Evolutionary conservation across 163 green algal genomes (phyloP).

Genomic region (Volvox carteri): DNA sequence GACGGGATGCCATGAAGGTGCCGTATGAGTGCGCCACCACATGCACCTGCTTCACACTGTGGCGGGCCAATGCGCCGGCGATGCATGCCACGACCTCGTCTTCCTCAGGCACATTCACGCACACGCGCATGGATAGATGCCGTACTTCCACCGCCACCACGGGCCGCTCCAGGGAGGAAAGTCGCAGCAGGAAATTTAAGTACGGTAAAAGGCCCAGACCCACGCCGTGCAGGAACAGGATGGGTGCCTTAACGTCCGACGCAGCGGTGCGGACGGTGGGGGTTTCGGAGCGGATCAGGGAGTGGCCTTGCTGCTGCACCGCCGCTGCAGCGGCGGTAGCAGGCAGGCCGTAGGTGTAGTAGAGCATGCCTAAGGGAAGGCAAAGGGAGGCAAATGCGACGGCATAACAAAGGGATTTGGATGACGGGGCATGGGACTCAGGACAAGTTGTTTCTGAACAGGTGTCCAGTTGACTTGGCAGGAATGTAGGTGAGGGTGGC

Average conservation of each 20-base stretch:
- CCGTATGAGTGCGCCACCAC: conserved; percentile 73
- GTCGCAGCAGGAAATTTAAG: conserved; percentile 62
- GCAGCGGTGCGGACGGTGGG: neutral
- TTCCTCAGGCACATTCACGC: conserved; percentile 55
- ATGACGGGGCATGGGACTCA: no score
- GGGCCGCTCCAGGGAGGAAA: conserved; percentile 47
- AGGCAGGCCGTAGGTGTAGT: conserved; percentile 57
- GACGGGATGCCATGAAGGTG: conserved; percentile 69
- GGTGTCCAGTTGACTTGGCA: no score
- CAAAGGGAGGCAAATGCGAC: no score
- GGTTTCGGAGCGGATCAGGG: neutral
- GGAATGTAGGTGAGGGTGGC: no score
- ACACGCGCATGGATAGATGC: conserved; percentile 73
- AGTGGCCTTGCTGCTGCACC: neutral
- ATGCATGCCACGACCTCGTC: conserved; percentile 62
- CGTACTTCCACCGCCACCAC: conserved; percentile 66
- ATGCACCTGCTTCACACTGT: conserved; percentile 19
- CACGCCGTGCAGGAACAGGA: conserved; percentile 73
- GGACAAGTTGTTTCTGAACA: no score
- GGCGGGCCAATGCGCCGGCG: conserved; percentile 34
- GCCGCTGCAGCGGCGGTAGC: no score
- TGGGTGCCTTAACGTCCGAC: neutral
- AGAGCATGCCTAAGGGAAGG: conserved; percentile 36
- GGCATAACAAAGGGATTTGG: no score
- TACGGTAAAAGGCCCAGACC: conserved; percentile 77